Conservation (phyloP, 2,329 filamentous ascomycete species). For the Penicillium aurantiogriseum region DNA sequence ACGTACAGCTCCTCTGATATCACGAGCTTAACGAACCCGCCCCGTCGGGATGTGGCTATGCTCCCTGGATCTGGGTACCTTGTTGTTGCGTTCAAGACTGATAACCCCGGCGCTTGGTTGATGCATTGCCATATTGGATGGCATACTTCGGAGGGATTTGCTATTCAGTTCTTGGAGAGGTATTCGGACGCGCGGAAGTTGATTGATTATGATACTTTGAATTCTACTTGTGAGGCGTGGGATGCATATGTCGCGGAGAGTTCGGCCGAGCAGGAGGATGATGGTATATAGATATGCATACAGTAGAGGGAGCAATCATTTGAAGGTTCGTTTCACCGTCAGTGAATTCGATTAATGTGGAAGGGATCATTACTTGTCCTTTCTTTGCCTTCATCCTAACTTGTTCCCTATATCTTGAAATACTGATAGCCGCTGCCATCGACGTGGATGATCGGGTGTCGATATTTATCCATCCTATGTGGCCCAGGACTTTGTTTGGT, state of each 20-base stretch:
- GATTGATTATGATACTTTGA: not conserved
- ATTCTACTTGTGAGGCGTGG: not conserved
- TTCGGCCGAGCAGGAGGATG: not conserved
- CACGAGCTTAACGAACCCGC: not conserved
- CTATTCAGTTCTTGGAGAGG: conserved; percentile 5
- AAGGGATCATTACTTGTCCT: too few relatives aligned
- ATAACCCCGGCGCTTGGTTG: conserved; percentile 52
- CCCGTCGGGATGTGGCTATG: not conserved
- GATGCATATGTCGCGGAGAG: not conserved
- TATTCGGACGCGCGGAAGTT: not conserved
- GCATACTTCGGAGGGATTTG: conserved; percentile 31
- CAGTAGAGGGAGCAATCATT: not conserved
- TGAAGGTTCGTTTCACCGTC: not conserved
- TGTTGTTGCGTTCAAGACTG: conserved; percentile 49
- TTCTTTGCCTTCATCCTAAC: too few relatives aligned
- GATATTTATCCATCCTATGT: too few relatives aligned
- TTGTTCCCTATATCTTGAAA: too few relatives aligned
- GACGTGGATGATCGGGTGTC: too few relatives aligned
- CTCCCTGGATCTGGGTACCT: not conserved
- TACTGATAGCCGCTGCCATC: too few relatives aligned
- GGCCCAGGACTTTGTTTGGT: too few relatives aligned
- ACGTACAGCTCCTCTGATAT: not conserved
- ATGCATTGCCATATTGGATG: conserved; percentile 39
- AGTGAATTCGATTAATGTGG: not conserved
- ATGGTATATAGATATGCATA: not conserved